phyloP scores from a whole-genome alignment of 306 rosid species.

The Vigna trinervia region DNA sequence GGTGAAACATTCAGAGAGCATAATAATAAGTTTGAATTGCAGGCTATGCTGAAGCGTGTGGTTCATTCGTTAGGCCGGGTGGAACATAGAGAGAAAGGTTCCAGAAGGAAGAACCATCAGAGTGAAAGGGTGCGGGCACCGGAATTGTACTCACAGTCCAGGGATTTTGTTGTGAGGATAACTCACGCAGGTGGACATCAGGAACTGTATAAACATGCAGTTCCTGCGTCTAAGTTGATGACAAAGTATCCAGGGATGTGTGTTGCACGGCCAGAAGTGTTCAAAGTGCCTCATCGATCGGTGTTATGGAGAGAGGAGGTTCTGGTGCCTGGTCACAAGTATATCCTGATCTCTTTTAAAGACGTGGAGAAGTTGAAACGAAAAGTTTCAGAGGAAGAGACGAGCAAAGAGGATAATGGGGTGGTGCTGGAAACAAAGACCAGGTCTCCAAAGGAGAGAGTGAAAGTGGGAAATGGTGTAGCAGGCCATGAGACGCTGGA shows the following conservation, averaged over 20 bases:
- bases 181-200: slow-evolving; percentile 67
- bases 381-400: slow-evolving; percentile 41
- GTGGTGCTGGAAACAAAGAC: slow-evolving; percentile 22
- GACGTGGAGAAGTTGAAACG: slow-evolving; percentile 63
- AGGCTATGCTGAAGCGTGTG: slow-evolving; percentile 65
- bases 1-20: slow-evolving; percentile 49
- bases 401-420: slow-evolving; percentile 21
- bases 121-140: slow-evolving; percentile 33
- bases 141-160: slow-evolving; percentile 45
- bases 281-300: slow-evolving; percentile 65
- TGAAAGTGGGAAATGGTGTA: slow-evolving; percentile 17
- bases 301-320: slow-evolving; percentile 57
- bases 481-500: slow-evolving; percentile 12
- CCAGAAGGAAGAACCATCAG: slow-evolving; percentile 30
- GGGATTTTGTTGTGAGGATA: slow-evolving; percentile 61
- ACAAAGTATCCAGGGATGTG: slow-evolving; percentile 71
- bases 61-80: slow-evolving; percentile 52
- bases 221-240: slow-evolving; percentile 65
- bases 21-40: slow-evolving; percentile 21
- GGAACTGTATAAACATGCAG: slow-evolving; percentile 57
- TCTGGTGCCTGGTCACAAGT: slow-evolving; percentile 72
- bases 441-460: slow-evolving; percentile 44
- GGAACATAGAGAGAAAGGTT: slow-evolving; percentile 35
- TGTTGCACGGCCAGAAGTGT: slow-evolving; percentile 69
- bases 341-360: slow-evolving; percentile 54